Conservation (phyloP, 2,329 filamentous ascomycete genomes). For the Aureobasidium mangrovei region DNA sequence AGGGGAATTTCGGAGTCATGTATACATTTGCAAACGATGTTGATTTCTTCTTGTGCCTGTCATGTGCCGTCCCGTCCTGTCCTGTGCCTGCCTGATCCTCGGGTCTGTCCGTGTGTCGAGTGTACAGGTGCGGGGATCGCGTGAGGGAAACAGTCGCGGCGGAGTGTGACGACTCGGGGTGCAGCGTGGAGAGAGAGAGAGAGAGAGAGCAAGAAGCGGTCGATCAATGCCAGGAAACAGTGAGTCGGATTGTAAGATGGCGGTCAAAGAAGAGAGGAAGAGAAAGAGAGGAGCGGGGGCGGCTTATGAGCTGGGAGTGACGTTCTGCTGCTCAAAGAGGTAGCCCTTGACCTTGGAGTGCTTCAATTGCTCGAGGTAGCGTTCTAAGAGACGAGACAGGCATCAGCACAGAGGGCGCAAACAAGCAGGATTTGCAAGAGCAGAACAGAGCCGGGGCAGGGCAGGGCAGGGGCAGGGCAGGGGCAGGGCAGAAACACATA, state of each 20-base stretch:
- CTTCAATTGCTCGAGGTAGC: constrained; percentile 70
- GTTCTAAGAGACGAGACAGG: constrained; percentile 45
- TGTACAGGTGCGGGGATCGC: neutral
- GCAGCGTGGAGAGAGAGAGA: neutral
- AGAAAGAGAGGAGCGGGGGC: neutral
- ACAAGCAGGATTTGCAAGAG: neutral
- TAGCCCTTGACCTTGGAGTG: constrained; percentile 70
- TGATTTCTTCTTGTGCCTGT: constrained; percentile 11
- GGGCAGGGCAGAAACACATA: constrained; percentile 38
- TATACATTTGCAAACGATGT: constrained; percentile 14
- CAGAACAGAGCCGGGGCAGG: neutral
- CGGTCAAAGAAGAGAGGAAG: neutral
- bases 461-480: neutral
- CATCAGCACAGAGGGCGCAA: neutral
- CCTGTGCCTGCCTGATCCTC: neutral
- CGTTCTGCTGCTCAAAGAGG: constrained; percentile 72
- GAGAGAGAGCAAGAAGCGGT: neutral
- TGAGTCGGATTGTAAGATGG: neutral
- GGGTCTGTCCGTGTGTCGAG: neutral
- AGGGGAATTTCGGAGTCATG: constrained; percentile 12
- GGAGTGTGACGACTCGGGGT: neutral
- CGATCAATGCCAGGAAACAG: neutral
- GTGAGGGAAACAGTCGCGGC: neutral
- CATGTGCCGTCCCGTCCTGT: neutral
- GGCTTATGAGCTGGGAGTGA: constrained; percentile 43